A percentile compares a stretch with the other conserved stretches of the same genome.
Conservation (phyloP, 73 alveolate species). For the Stentor coeruleus region DNA sequence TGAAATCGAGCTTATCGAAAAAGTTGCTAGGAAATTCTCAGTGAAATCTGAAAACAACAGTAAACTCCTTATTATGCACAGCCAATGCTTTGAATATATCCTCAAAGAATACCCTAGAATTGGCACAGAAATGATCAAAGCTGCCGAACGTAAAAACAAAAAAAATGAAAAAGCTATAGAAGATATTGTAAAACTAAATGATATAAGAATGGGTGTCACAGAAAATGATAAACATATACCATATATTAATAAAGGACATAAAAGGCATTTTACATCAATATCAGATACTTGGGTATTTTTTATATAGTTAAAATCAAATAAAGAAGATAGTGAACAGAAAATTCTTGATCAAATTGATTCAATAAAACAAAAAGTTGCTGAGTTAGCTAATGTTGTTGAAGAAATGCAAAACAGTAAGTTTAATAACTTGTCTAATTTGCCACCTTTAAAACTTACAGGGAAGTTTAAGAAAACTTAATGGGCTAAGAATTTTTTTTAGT, state of each 20-base stretch:
- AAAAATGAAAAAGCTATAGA: slow-evolving; percentile 19
- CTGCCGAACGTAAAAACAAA: not conserved
- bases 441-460: too few relatives aligned
- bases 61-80: not conserved
- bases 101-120: slow-evolving; percentile 6
- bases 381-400: too few relatives aligned
- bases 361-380: too few relatives aligned
- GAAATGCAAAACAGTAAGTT: too few relatives aligned
- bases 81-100: not conserved
- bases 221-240: not conserved
- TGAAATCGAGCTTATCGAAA: slow-evolving; percentile 51
- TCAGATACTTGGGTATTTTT: slow-evolving; percentile 6
- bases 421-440: too few relatives aligned
- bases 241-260: not conserved
- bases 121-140: not conserved
- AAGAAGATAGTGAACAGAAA: not conserved
- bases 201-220: not conserved
- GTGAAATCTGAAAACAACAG: not conserved
- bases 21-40: slow-evolving; percentile 35
- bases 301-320: not conserved
- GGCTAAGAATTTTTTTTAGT: too few relatives aligned
- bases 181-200: slow-evolving; percentile 6
- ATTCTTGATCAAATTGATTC: too few relatives aligned
- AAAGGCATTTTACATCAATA: too few relatives aligned
- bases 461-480: too few relatives aligned